phyloP scores from a whole-genome alignment of 225 moss, liverwort and hornwort species.

The Antitrichia curtipendula region DNA sequence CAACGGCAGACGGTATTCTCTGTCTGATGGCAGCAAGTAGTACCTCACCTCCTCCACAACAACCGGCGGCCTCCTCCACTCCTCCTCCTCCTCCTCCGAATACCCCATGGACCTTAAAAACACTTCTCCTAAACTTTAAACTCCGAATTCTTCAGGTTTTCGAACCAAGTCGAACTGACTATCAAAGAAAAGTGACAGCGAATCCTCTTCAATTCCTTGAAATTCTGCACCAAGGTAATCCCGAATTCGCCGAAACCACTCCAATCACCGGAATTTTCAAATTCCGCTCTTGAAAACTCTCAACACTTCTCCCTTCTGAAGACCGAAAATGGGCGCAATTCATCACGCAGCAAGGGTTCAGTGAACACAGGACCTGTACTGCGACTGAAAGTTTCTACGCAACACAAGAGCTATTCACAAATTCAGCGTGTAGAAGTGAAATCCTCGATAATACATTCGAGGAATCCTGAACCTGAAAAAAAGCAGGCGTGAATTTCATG shows the following conservation, averaged over 20 bases:
- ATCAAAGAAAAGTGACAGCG: not conserved
- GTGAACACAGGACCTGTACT: not conserved
- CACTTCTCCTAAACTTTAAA: not conserved
- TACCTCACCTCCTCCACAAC: conserved; percentile 39
- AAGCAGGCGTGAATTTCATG: not conserved
- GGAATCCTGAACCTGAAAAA: not conserved
- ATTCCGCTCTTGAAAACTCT: not conserved
- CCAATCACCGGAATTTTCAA: no score
- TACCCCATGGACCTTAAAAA: conserved; percentile 11
- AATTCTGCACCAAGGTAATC: not conserved
- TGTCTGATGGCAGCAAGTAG: conserved; percentile 33
- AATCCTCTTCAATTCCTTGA: not conserved
- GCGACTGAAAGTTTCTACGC: not conserved
- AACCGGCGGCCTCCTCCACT: not conserved
- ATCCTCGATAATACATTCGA: not conserved
- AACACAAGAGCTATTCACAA: not conserved
- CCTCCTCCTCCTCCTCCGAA: not conserved
- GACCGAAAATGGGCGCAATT: not conserved
- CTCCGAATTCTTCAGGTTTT: not conserved
- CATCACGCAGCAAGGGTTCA: not conserved
- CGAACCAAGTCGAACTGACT: not conserved
- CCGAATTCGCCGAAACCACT: not conserved
- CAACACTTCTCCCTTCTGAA: not conserved
- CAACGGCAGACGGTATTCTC: conserved; percentile 16
- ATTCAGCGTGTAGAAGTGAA: not conserved